Evolutionary conservation across 345 rosid genomes (phyloP), one percentile per base, ranked within the genome.

Genomic region (Bretschneidera sinensis): DNA sequence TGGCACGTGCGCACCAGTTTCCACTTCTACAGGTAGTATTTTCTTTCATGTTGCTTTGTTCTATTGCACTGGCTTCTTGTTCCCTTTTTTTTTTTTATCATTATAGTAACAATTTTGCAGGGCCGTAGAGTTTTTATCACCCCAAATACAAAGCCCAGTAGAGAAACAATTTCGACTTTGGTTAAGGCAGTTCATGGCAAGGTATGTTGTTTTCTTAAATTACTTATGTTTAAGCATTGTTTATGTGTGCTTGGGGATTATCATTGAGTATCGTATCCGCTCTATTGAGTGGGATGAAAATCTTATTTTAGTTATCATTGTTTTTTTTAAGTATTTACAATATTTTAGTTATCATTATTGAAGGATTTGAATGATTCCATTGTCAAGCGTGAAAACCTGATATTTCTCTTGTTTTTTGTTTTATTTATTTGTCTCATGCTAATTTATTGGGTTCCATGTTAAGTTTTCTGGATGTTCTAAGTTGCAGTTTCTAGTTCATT

Each of bases 41-140:
- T 60, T 61, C 21, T 57, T 49, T 14, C 18, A 24, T 45, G 31
- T 48, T 55, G 55, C 24, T 47, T 54, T 54, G 48, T 43, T 47
- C 59, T 31, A 18, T 48, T 62, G 43, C 56, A 45, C 47, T 24
- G 59, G 24, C 59, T 51, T 9, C 48, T 56, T 53, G 5, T 45
- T 70, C 23, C 51, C 20, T 35, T 64, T 57, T 13, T 20, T 54
- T 53, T 54, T 55, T 15, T 4, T 21, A 71, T 81, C 51, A 61
- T 57, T 68, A 21, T 1, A 1, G 20, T 62, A 21, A 57, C 24
- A 19, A 56, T 21, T 66, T 22, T 64, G 62, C 84, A 90, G 97
- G 88, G 85, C 24, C 76, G 55, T 63, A 90, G 77, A 75, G 90
- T 90, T 51, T 72, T 85, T 14, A 72, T 87, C 48, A 90, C 97